Conservation (phyloP, 495 filamentous ascomycete genomes). For the Trichoderma orchidacearum region DNA sequence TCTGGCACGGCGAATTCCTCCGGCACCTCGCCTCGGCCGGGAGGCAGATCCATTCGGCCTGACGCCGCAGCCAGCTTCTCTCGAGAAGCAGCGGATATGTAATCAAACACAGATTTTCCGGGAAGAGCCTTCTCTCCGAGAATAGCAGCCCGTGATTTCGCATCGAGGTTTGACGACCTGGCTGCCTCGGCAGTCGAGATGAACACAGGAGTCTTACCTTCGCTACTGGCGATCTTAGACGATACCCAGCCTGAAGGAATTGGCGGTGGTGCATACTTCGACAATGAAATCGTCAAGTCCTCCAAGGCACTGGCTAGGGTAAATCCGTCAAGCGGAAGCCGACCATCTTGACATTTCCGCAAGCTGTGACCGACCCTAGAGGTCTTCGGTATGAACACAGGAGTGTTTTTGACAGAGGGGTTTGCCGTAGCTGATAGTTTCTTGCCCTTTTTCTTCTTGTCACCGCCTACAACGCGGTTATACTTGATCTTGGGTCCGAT, state of each 20-base stretch:
- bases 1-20: conserved; percentile 45
- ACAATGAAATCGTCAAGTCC: conserved; percentile 33
- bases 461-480: conserved; percentile 67
- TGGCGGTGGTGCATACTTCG: conserved; percentile 58
- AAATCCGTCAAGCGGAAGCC: conserved; percentile 77
- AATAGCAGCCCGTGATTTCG: conserved; percentile 64
- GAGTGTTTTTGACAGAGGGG: conserved; percentile 52
- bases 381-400: conserved; percentile 71
- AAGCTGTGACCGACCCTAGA: conserved; percentile 36
- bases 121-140: conserved; percentile 74
- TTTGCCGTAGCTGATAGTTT: conserved; percentile 35
- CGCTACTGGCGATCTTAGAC: conserved; percentile 33
- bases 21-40: conserved; percentile 61
- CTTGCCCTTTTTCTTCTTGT: conserved; percentile 67
- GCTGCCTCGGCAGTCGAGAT: conserved; percentile 63
- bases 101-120: conserved; percentile 93
- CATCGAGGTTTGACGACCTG: conserved; percentile 61
- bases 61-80: conserved; percentile 63
- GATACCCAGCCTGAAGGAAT: conserved; percentile 72
- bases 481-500: conserved; percentile 88
- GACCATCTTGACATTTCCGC: conserved; percentile 79
- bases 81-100: conserved; percentile 68
- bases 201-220: conserved; percentile 29
- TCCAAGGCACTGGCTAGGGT: conserved; percentile 47
- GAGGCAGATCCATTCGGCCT: conserved; percentile 63